These are phyloP conservation scores for Verbena officinalis DNA, from an alignment of 257 asterid species.

Conservation along the genomic window DNA sequence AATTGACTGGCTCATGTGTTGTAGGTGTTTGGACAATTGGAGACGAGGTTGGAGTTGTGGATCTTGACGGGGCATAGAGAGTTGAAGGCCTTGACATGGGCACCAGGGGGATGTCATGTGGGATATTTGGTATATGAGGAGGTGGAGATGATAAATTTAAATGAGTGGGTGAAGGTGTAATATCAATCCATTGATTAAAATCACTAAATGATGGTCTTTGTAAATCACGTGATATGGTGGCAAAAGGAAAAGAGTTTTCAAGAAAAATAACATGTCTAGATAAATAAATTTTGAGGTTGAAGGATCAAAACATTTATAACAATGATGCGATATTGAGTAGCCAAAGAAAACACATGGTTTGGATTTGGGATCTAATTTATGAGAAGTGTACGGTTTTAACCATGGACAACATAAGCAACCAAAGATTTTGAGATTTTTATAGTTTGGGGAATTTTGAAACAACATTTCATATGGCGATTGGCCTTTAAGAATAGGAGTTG, in stretches of 20 bases:
- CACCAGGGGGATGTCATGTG: neutral
- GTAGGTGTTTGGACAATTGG: too few species aligned
- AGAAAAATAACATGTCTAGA: neutral
- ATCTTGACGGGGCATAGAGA: neutral
- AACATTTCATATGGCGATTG: neutral
- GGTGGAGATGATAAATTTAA: neutral
- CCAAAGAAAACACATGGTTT: neutral
- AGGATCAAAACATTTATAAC: neutral
- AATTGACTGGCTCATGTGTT: too few species aligned
- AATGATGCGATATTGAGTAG: neutral
- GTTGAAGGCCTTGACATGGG: too few species aligned
- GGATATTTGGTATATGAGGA: neutral
- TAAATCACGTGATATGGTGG: too few species aligned
- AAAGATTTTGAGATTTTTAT: neutral
- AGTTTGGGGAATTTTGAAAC: neutral
- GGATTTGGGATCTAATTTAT: neutral
- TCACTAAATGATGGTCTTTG: too few species aligned
- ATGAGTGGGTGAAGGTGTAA: neutral
- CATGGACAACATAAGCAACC: neutral
- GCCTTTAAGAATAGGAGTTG: neutral
- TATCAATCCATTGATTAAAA: neutral
- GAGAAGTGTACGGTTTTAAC: neutral
- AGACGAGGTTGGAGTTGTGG: too few species aligned
- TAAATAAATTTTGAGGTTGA: neutral
- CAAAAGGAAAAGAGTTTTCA: neutral